Conservation (phyloP, 768 basidiomycete genomes). For the Mycena vulgaris region DNA sequence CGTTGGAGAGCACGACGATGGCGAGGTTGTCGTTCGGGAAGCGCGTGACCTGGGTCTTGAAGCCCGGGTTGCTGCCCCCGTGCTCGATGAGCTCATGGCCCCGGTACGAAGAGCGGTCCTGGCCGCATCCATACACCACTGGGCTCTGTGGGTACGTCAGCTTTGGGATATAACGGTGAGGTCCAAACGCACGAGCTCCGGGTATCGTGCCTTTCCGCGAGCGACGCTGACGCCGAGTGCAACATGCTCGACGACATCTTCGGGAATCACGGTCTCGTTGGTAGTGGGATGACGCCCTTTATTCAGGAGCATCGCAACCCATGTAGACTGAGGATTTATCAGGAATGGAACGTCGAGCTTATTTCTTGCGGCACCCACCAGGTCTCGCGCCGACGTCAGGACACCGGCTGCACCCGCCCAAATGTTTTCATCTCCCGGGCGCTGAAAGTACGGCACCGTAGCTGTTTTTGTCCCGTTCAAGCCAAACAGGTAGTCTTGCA, state of each 20-base stretch:
- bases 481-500: conserved; percentile 48
- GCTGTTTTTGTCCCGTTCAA: conserved; percentile 51
- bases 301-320: conserved; percentile 59
- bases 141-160: conserved; percentile 48
- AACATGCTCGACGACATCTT: conserved; percentile 53
- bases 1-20: conserved; percentile 58
- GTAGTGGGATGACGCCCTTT: conserved; percentile 56
- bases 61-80: conserved; percentile 59
- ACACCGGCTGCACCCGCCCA: conserved; percentile 62
- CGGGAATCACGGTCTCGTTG: conserved; percentile 55
- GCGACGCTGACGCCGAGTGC: conserved; percentile 54
- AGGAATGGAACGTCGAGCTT: conserved; percentile 15
- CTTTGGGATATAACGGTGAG: not conserved
- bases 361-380: conserved; percentile 46
- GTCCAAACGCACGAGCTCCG: conserved; percentile 48
- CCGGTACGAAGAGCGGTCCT: conserved; percentile 56
- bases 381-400: conserved; percentile 56
- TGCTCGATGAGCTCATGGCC: conserved; percentile 62
- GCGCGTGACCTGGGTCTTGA: conserved; percentile 43
- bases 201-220: conserved; percentile 52
- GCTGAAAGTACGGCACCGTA: conserved; percentile 57
- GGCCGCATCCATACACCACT: conserved; percentile 57
- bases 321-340: conserved; percentile 41
- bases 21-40: conserved; percentile 51
- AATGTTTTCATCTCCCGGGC: conserved; percentile 55